Evolutionary conservation across 2,329 filamentous ascomycete species (phyloP).

Genomic region (Cladosporium sp.): DNA sequence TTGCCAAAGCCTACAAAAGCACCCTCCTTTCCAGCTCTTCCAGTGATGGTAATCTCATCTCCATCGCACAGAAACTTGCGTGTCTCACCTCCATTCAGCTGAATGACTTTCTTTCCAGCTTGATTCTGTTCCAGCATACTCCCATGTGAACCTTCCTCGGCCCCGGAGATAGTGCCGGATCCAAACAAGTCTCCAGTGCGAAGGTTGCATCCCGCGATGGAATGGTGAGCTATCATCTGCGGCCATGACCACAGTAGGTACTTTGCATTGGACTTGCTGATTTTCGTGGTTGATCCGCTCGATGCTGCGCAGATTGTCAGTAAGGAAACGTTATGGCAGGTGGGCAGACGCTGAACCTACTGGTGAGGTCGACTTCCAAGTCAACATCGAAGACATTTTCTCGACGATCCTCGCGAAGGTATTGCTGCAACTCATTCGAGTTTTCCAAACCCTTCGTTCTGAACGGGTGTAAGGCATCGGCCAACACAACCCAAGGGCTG

Average conservation of each 20-base stretch:
- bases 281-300: conserved; percentile 20
- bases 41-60: conserved; percentile 31
- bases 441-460: conserved; percentile 22
- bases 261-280: conserved; percentile 29
- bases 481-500: conserved; percentile 57
- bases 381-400: conserved; percentile 26
- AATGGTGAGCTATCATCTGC: conserved; percentile 41
- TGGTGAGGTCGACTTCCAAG: conserved; percentile 27
- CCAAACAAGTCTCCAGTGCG: conserved; percentile 41
- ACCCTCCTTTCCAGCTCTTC: conserved; percentile 26
- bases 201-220: conserved; percentile 37
- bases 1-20: conserved; percentile 26
- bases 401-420: conserved; percentile 20
- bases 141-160: conserved; percentile 28
- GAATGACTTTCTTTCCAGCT: conserved; percentile 29
- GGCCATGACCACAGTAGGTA: conserved; percentile 42
- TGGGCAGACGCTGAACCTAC: no score
- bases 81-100: conserved; percentile 29
- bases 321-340: conserved; percentile 17
- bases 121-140: conserved; percentile 36
- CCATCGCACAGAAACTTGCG: conserved; percentile 38
- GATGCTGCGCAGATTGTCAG: no score
- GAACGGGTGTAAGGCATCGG: conserved; percentile 49
- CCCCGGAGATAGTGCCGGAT: conserved; percentile 41
- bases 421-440: conserved; percentile 23